phyloP scores from a whole-genome alignment of 768 basidiomycete species.

The Pluteus cervinus region DNA sequence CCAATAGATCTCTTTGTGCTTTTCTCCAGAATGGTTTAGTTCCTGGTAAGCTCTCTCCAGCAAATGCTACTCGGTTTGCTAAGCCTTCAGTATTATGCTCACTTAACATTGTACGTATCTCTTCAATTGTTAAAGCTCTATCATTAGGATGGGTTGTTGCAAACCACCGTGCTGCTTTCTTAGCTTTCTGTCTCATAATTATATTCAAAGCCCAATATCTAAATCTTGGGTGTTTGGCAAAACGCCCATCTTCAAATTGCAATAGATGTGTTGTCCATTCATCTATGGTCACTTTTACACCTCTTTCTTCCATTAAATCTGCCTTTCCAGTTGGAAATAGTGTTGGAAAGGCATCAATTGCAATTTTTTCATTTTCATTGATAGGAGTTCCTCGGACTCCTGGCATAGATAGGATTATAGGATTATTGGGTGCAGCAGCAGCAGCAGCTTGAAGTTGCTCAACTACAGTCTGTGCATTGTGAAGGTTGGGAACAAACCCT shows the following conservation, averaged over 20 bases:
- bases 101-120: slow-evolving; percentile 12
- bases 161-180: slow-evolving; percentile 9
- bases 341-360: slow-evolving; percentile 18
- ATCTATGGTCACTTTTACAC: slow-evolving; percentile 8
- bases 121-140: slow-evolving; percentile 7
- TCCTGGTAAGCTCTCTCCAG: slow-evolving; percentile 14
- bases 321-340: slow-evolving; percentile 15
- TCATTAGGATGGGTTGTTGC: slow-evolving; percentile 12
- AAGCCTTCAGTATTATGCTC: slow-evolving; percentile 11
- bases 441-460: slow-evolving; percentile 12
- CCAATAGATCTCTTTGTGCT: no score
- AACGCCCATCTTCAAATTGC: slow-evolving; percentile 12
- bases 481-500: no score
- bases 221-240: slow-evolving; percentile 16
- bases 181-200: slow-evolving; percentile 3
- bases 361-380: slow-evolving; percentile 8
- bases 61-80: slow-evolving; percentile 11
- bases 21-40: slow-evolving; percentile 19
- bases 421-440: slow-evolving; percentile 1
- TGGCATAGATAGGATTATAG: slow-evolving; percentile 10
- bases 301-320: slow-evolving; percentile 9
- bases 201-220: slow-evolving; percentile 16
- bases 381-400: slow-evolving; percentile 9
- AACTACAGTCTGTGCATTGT: slow-evolving; percentile 10
- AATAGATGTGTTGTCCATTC: slow-evolving; percentile 15